These are phyloP conservation scores for Cryptosporidium baileyi DNA, from an alignment of 169 alveolate species.

Conservation along the genomic window DNA sequence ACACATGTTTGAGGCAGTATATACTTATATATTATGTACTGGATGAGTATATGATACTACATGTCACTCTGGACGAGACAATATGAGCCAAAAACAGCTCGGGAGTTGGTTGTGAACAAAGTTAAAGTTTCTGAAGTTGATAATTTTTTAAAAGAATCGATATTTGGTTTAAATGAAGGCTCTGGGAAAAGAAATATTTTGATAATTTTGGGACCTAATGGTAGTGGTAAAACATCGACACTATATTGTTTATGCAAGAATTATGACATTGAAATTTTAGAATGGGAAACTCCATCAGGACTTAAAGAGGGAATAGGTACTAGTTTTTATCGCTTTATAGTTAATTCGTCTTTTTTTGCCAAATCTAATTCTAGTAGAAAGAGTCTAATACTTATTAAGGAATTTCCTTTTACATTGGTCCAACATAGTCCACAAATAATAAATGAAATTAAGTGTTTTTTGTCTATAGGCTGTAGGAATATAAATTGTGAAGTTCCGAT, in stretches of 20 bases:
- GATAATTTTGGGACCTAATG: slow-evolving; percentile 28
- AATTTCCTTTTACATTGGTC: slow-evolving; percentile 34
- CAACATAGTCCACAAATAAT: not conserved
- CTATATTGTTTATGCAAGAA: slow-evolving; percentile 29
- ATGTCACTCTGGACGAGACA: slow-evolving; percentile 21
- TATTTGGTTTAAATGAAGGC: not conserved
- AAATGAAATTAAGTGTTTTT: slow-evolving; percentile 11
- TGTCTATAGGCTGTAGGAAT: not conserved
- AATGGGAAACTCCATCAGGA: slow-evolving; percentile 48
- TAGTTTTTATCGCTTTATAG: slow-evolving; percentile 51
- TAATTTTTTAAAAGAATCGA: not conserved
- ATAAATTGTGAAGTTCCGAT: not conserved
- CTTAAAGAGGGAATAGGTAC: slow-evolving; percentile 52
- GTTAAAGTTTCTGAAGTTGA: slow-evolving; percentile 7
- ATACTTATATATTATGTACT: too few species aligned
- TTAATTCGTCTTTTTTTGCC: slow-evolving; percentile 20
- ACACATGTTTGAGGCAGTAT: too few species aligned
- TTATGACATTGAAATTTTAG: slow-evolving; percentile 3
- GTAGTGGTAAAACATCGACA: slow-evolving; percentile 42
- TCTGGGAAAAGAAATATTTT: not conserved
- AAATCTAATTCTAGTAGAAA: not conserved
- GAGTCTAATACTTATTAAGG: slow-evolving; percentile 28
- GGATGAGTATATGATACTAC: not conserved
- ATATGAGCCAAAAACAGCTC: slow-evolving; percentile 57
- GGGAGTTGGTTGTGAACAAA: slow-evolving; percentile 23